These are phyloP conservation scores for Suillus plorans DNA, from an alignment of 768 basidiomycete species.

Conservation along the genomic window DNA sequence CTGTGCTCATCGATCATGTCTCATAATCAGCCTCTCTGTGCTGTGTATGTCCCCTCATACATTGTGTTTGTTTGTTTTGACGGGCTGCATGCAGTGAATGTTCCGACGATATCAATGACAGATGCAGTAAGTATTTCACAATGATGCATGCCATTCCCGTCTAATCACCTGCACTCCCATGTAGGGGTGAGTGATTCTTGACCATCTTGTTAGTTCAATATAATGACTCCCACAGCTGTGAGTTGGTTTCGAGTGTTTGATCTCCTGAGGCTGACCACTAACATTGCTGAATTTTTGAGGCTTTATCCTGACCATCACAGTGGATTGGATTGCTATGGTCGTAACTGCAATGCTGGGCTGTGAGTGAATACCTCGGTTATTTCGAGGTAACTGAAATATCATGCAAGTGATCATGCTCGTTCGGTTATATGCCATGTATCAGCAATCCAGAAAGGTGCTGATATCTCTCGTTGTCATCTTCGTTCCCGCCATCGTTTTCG, in stretches of 20 bases:
- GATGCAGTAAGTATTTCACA: too few relatives aligned
- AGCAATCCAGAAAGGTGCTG: not conserved
- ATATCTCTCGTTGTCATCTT: not conserved
- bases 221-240: too few relatives aligned
- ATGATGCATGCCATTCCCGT: not conserved
- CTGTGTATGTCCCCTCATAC: not conserved
- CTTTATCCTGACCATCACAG: not conserved
- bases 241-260: not conserved
- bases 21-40: not conserved
- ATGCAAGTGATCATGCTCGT: not conserved
- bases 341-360: not conserved
- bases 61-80: not conserved
- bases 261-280: not conserved
- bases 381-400: not conserved
- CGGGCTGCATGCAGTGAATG: too few relatives aligned
- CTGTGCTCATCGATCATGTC: not conserved
- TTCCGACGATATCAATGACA: too few relatives aligned
- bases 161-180: not conserved
- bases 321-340: not conserved
- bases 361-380: not conserved
- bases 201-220: too few relatives aligned
- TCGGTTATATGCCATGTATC: not conserved
- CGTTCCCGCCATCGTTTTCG: not conserved
- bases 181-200: too few relatives aligned
- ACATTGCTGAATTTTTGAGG: not conserved